Base-by-base conservation (phyloP, 2,329 filamentous ascomycete species). In the Fusarium bulbicola region DNA sequence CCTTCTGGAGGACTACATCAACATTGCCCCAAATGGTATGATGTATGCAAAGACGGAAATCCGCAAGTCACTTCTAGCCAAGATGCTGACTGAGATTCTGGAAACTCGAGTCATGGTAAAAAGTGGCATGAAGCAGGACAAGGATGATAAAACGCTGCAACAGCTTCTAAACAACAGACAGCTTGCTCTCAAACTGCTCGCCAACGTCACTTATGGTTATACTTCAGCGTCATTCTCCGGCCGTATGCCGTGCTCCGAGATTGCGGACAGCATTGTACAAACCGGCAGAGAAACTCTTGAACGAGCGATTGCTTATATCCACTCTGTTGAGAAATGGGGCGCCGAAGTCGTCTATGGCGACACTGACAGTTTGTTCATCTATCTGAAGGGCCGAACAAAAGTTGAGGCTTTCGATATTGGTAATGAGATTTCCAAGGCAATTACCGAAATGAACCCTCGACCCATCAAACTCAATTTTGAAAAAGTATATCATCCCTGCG, bases 151-250 rank as follows among this genome's bases (percentile, higher is more conserved):
- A 80, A 89, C 90, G 1, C 83, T 98, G 21, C 95, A 98, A 77
- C 92, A 93, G 69, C 88, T 98, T 18, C 86, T 98, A 24, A 97
- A 99, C 84, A 97, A 98, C 80, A 88, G 96, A 78, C 96, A 99
- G 77, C 86, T 99, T 7, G 96, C 96, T 0, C 87, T 99, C 32
- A 99, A 99, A 80, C 87, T 99, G 12, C 93, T 99, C 43, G 96
- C 96, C n/a, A 99, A 99, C 77, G 96, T 99, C 74, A 99, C 96
- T 0, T 99, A 99, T 78, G 96, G 96, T 16, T 99, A 99, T 82
- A 96, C 96, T 0, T 98, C 96, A 6, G 96, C 96, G 1, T 97
- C 94, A 0, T 99, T 98, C 81, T 98, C 95, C 0, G 96, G 96
- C 1, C 91, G 96, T 30, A 98, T 99, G 96, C 96, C 96, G 0